phyloP scores from a whole-genome alignment of 805 yeast species.

The Torulaspora delbrueckii region DNA sequence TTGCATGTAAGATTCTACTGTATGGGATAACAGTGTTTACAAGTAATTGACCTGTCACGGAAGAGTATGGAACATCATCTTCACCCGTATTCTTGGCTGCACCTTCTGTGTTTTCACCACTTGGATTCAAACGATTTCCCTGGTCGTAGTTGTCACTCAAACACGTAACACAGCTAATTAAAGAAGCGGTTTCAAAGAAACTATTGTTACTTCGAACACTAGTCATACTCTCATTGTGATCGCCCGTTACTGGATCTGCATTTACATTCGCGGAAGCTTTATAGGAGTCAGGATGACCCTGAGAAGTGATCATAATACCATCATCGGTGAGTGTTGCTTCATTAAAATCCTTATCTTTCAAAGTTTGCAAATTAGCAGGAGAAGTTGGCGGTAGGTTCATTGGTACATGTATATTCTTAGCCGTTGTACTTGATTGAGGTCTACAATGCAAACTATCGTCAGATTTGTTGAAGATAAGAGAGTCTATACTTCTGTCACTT shows the following conservation, averaged over 20 bases:
- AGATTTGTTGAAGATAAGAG: not conserved
- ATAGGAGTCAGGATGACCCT: constrained; percentile 9
- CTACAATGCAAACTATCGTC: constrained; percentile 8
- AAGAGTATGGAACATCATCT: constrained; percentile 18
- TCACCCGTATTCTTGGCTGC: not conserved
- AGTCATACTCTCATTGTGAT: constrained; percentile 4
- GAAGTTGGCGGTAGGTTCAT: constrained; percentile 11
- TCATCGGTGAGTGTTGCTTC: constrained; percentile 34
- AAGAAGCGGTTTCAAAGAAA: constrained; percentile 32
- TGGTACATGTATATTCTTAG: constrained; percentile 11
- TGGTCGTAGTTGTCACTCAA: constrained; percentile 17
- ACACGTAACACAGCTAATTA: constrained; percentile 37
- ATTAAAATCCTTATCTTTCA: constrained; percentile 8
- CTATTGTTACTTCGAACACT: constrained; percentile 9
- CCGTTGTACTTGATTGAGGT: constrained; percentile 8
- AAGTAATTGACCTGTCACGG: constrained; percentile 31
- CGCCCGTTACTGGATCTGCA: not conserved
- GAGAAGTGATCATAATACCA: constrained; percentile 36
- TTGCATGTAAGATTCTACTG: constrained; percentile 30
- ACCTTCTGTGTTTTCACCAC: not conserved
- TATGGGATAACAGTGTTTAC: constrained; percentile 34
- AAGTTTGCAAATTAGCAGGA: constrained; percentile 3
- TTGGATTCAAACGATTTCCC: constrained; percentile 8
- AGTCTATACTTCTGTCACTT: not conserved
- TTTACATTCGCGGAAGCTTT: not conserved